Percentiles rank a stretch among this genome's conserved stretches.
Evolutionary conservation across 352 stramenopile species (phyloP).

Genomic region (Phytophthora citricola): DNA sequence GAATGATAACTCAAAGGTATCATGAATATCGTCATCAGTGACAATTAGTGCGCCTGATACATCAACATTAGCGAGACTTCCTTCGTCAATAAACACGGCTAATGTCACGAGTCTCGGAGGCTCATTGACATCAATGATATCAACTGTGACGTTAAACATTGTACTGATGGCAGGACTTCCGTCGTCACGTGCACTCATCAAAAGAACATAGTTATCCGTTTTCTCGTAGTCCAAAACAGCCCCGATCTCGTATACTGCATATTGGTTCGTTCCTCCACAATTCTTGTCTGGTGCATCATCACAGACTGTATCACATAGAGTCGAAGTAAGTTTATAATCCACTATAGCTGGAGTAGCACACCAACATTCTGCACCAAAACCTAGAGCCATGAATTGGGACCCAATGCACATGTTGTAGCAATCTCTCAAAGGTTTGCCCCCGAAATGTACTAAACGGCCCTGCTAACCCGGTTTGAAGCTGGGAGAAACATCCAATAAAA

Average conservation of each 20-base stretch:
- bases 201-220: constrained; percentile 15
- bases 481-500: constrained; percentile 29
- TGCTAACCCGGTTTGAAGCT: constrained; percentile 11
- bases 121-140: constrained; percentile 32
- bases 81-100: constrained; percentile 26
- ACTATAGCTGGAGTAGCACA: constrained; percentile 28
- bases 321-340: constrained; percentile 11
- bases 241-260: constrained; percentile 34
- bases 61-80: constrained; percentile 10
- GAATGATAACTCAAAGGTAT: constrained; percentile 7
- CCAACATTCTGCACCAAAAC: constrained; percentile 20
- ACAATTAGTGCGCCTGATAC: constrained; percentile 7
- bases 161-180: constrained; percentile 18
- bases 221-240: constrained; percentile 35
- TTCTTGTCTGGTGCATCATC: constrained; percentile 14
- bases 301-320: constrained; percentile 19
- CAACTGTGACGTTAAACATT: constrained; percentile 22
- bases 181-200: constrained; percentile 16
- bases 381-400: constrained; percentile 37
- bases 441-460: neutral
- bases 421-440: constrained; percentile 8
- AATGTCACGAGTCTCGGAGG: constrained; percentile 16
- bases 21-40: constrained; percentile 25
- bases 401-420: constrained; percentile 26
- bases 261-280: constrained; percentile 31